Percentiles rank a stretch among this genome's conserved stretches.
Conservation (phyloP, 768 basidiomycete species). For the Trametopsis cervina region DNA sequence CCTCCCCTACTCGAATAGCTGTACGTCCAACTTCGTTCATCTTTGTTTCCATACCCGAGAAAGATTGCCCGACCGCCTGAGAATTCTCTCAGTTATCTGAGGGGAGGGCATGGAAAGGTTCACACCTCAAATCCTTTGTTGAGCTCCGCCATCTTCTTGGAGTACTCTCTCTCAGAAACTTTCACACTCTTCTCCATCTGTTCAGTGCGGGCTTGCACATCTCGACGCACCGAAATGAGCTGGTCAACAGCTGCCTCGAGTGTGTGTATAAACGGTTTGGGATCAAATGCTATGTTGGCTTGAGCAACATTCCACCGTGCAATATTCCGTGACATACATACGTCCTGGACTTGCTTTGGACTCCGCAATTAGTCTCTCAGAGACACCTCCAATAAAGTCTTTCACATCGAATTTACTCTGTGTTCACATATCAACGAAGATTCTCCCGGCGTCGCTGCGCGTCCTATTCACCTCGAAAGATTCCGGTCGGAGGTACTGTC, state of each 20-base stretch:
- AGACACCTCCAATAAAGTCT: slow-evolving; percentile 79
- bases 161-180: slow-evolving; percentile 87
- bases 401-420: slow-evolving; percentile 90
- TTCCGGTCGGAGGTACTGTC: slow-evolving; percentile 31
- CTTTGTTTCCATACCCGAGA: slow-evolving; percentile 81
- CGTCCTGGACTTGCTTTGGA: slow-evolving; percentile 83
- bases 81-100: background rate
- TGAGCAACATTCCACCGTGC: background rate
- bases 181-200: slow-evolving; percentile 89
- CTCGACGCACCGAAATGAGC: slow-evolving; percentile 79
- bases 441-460: background rate
- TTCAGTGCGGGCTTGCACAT: slow-evolving; percentile 86
- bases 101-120: background rate
- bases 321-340: slow-evolving; percentile 32
- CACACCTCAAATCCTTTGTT: slow-evolving; percentile 89
- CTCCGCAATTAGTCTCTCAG: slow-evolving; percentile 81
- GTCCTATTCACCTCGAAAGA: slow-evolving; percentile 29
- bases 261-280: slow-evolving; percentile 85
- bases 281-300: slow-evolving; percentile 69
- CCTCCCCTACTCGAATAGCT: slow-evolving; percentile 92
- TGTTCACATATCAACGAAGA: no score
- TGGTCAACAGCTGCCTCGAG: slow-evolving; percentile 90
- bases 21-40: slow-evolving; percentile 93
- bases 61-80: slow-evolving; percentile 83
- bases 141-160: slow-evolving; percentile 88